Base-by-base conservation (phyloP, 2,329 filamentous ascomycete genomes). In the Ceratocystis huliohia region DNA sequence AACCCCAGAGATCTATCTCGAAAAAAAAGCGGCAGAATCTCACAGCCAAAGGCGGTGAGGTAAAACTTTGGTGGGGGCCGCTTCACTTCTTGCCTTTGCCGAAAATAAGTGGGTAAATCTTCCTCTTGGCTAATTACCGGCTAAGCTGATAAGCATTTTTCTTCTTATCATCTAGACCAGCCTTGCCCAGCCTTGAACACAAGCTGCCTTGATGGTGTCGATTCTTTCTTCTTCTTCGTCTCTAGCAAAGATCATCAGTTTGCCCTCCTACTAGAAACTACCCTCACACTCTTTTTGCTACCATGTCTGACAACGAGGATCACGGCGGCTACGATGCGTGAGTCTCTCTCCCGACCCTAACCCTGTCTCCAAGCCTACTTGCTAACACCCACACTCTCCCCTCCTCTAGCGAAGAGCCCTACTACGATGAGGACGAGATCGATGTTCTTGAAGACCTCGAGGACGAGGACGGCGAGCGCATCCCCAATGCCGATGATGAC, bases 241-340 rank as follows among this genome's bases (percentile, higher is more conserved):
- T 64, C 22, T 46, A 56, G 30, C 25, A 66, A 48, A n/a, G 41
- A 64, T 37, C 50, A 61, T 30, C 63, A 22, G 46, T 59, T 48
- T 63, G 53, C 17, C 4, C 17, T 3, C 48, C 50, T 37, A 50
- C 3, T 25, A 53, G n/a, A 15, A 44, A 30, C 41, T 33, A 13
- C 41, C 22, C 28, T 48, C n/a, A 33, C 30, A 15, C 41, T 41
- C 48, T 44, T 41, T 41, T 41, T 41, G 37, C 37, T 63, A 77
- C 67, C 22, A 90, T 91, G 88, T 91, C 87, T 76, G 87, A 89
- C 77, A 86, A 86, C 77, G 87, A 85, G 71, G 84, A 87, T 71
- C 84, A 84, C 73, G 80, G 78, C 70, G 82, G 79, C 71, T 82
- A 79, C 71, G 81, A 78, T 71, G 81, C 77, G 83, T 85, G 77